Evolutionary conservation across 2,329 filamentous ascomycete genomes (phyloP), one percentile per base, ranked within the genome.

Genomic region (Coniochaeta sp.): DNA sequence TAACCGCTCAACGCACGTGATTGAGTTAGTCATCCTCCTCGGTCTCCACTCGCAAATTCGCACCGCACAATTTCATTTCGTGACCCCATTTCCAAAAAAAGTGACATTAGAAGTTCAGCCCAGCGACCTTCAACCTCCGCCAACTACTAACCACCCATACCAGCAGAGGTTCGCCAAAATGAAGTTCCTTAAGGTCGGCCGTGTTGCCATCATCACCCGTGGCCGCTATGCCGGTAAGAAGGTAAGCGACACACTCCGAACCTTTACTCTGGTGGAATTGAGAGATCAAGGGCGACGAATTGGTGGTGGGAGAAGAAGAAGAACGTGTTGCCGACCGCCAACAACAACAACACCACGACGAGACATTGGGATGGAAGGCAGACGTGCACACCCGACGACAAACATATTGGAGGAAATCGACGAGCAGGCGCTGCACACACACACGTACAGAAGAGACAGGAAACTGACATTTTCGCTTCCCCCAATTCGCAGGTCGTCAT

Each of bases 171-270:
- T 69, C 70, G 75, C 69, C 75, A 85, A 76, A 69, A 86, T 86
- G 82, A 86, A 83, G 78, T 84, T 96, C 87, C 91, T 99, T 81
- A 99, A 97, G 87, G 89, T 95, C 79, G 92, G 92, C 87, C 89
- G 94, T 84, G 94, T 97, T 81, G 90, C 90, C 86, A 95, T 95
- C 79, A 95, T 99, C 82, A 97, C 92, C 79, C 87, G 91, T 78
- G 94, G 94, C 79, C 87, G 94, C 79, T 97, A 94, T 82, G 94
- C 94, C 80, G 94, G 94, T 78, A 96, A 96, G 89, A 99, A 99
- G 89, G 89, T 95, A 58, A 64, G 63, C 38, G 38, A 56, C 89
- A 35, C 18, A 16, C 22, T 48, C 26, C 77, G 79, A 80, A 58
- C 57, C 50, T 53, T 46, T 31, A 10, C 12, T 22, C n/a, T n/a